These are phyloP conservation scores for Myxozyma sirexii DNA, from an alignment of 805 yeast species.

Conservation along the genomic window DNA sequence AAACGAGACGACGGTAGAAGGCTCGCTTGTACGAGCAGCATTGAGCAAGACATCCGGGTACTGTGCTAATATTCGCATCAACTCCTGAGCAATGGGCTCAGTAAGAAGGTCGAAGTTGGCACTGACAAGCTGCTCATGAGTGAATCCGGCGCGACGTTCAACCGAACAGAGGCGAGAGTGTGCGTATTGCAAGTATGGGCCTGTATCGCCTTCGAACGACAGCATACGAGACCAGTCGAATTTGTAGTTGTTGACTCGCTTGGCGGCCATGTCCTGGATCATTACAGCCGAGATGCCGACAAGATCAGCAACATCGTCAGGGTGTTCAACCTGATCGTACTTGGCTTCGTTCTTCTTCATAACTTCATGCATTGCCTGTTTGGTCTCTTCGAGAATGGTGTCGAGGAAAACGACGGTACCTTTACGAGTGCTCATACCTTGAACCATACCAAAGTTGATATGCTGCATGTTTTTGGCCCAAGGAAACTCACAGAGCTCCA, in stretches of 20 bases:
- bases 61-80: conserved; percentile 78
- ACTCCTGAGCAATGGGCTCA: conserved; percentile 69
- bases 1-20: conserved; percentile 91
- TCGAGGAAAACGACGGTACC: conserved; percentile 99
- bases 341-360: conserved; percentile 91
- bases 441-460: conserved; percentile 95
- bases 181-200: conserved; percentile 97
- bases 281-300: conserved; percentile 96
- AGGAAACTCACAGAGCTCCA: conserved; percentile 83
- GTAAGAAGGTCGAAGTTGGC: conserved; percentile 64
- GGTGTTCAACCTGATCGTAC: conserved; percentile 89
- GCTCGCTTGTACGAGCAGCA: conserved; percentile 84
- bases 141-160: conserved; percentile 68
- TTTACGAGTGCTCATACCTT: conserved; percentile 97
- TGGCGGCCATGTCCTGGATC: conserved; percentile 99
- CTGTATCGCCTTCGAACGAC: conserved; percentile 98
- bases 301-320: conserved; percentile 91
- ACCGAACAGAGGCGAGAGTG: conserved; percentile 96
- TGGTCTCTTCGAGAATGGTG: conserved; percentile 88
- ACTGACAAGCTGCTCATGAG: conserved; percentile 40
- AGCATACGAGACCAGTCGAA: conserved; percentile 98
- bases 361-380: conserved; percentile 92
- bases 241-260: conserved; percentile 92
- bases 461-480: conserved; percentile 85
- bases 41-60: conserved; percentile 88